A percentile compares a stretch with the other conserved stretches of the same genome.
phyloP scores from a whole-genome alignment of 1,139 yeast species.

The Scheffersomyces insectosa region DNA sequence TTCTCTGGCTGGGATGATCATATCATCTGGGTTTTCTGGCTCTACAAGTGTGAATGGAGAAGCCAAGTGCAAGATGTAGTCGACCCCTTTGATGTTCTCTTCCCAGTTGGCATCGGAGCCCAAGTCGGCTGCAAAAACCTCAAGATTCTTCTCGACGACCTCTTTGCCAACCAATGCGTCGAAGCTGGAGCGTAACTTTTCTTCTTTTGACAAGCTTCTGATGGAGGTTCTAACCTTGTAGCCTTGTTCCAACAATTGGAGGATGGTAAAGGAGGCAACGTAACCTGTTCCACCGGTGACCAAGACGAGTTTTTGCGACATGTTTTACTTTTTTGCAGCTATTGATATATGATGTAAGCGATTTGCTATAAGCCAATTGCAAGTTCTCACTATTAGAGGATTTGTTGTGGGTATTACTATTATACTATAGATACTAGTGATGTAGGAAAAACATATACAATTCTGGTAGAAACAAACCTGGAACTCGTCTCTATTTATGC shows the following conservation, averaged over 20 bases:
- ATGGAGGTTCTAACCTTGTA: slow-evolving; percentile 11
- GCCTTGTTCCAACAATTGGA: slow-evolving; percentile 6
- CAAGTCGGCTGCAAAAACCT: slow-evolving; percentile 13
- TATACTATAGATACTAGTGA: too few species aligned
- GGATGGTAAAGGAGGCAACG: slow-evolving; percentile 7
- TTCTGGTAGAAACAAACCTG: too few species aligned
- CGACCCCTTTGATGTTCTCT: slow-evolving; percentile 12
- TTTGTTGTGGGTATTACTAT: too few species aligned
- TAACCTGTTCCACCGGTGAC: slow-evolving; percentile 14
- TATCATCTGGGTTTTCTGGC: slow-evolving; percentile 6
- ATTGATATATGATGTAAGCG: too few species aligned
- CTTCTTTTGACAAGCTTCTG: slow-evolving; percentile 5
- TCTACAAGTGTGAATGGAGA: slow-evolving; percentile 10
- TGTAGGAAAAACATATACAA: too few species aligned
- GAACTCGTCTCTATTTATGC: too few species aligned
- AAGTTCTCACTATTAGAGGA: too few species aligned
- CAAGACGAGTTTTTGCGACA: slow-evolving; percentile 4
- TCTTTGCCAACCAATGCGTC: neutral
- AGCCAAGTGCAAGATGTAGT: slow-evolving; percentile 16
- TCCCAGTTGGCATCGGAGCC: slow-evolving; percentile 13
- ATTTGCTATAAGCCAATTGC: too few species aligned
- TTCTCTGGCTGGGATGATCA: slow-evolving; percentile 10
- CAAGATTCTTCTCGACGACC: slow-evolving; percentile 1
- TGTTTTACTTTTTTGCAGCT: neutral
- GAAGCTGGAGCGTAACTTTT: neutral